Evolutionary conservation across 768 basidiomycete genomes (phyloP), one percentile per base, ranked within the genome.

Genomic region (Russula foetens): DNA sequence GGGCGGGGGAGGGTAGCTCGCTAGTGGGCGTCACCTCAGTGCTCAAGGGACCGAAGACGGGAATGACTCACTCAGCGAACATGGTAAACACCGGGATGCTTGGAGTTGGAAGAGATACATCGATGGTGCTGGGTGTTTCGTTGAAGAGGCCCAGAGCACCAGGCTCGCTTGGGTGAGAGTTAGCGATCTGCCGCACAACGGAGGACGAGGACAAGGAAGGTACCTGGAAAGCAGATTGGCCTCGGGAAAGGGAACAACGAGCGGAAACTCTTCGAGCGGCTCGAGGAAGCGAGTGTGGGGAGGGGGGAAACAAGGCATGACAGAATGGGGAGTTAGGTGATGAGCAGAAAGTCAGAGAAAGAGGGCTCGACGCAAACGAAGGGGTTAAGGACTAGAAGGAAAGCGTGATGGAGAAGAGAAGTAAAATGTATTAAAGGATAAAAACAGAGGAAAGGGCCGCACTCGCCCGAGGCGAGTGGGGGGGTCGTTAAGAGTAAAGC

Each of bases 61-160:
- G 47, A 54, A 56, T 62, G 60, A 62, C 63, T 57, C 60, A 64
- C 63, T 35, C 50, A 5, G 15, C 11, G 31, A 65, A 54, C 28
- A 49, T 24, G 28, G 53, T 15, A 24, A 51, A 44, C 7, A 59
- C 49, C 7, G 62, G 62, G 2, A 55, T 44, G 19, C 15, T 49
- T 21, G 64, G 62, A 11, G 62, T 63, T 14, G 58, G 64, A 39
- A 63, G 62, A 54, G 63, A 54, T 35, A 59, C 28, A 43, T 58
- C 64, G 48, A 63, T 63, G 19, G 62, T 63, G 61, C 62, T 59
- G 35, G 64, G 64, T 35, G 64, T 65, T 55, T 63, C 64, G 24
- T 65, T 49, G 57, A 63, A 59, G 51, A 65, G 58, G 28, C 64
- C 64, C 57, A 59, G 49, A 45, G 59, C 51, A 59, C 58, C 64